Conservation (phyloP, 2,329 filamentous ascomycete species). For the Diaporthe longicolla region DNA sequence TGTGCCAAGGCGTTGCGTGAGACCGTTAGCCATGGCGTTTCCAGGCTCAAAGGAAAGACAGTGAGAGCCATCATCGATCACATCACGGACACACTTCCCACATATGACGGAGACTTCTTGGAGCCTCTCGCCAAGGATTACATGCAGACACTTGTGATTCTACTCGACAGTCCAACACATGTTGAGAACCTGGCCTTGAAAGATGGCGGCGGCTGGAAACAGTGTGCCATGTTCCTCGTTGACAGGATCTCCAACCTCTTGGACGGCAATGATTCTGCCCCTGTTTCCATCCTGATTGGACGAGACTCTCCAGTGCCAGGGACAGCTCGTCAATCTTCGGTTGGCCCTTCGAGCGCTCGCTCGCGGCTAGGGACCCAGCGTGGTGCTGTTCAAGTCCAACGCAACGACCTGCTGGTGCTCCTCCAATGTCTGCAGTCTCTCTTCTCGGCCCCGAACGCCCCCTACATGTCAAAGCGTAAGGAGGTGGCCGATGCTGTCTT, state of each 20-base stretch:
- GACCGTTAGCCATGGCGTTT: conserved; percentile 77
- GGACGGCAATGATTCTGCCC: conserved; percentile 53
- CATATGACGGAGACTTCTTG: conserved; percentile 73
- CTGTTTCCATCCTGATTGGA: neutral
- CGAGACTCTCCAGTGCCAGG: conserved; percentile 47
- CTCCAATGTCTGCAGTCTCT: conserved; percentile 77
- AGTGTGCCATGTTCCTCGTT: conserved; percentile 79
- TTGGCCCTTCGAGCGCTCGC: conserved; percentile 38
- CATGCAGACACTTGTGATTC: conserved; percentile 77
- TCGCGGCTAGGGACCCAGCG: conserved; percentile 43
- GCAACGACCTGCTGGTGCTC: conserved; percentile 64
- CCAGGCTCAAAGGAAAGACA: conserved; percentile 80
- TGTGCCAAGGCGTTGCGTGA: conserved; percentile 81
- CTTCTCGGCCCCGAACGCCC: conserved; percentile 76
- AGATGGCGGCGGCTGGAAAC: conserved; percentile 72
- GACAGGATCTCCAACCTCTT: conserved; percentile 70
- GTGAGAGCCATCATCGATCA: conserved; percentile 85
- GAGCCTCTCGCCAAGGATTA: conserved; percentile 82
- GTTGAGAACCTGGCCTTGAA: conserved; percentile 80
- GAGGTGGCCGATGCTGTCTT: conserved; percentile 70
- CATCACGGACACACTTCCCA: conserved; percentile 80
- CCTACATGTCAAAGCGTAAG: conserved; percentile 69
- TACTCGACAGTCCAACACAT: conserved; percentile 82
- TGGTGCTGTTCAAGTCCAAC: conserved; percentile 49
- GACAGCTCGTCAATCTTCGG: conserved; percentile 35